Percentiles rank a stretch among this genome's conserved stretches.
Evolutionary conservation across 495 filamentous ascomycete species (phyloP).

Genomic region (Neurospora sp.): DNA sequence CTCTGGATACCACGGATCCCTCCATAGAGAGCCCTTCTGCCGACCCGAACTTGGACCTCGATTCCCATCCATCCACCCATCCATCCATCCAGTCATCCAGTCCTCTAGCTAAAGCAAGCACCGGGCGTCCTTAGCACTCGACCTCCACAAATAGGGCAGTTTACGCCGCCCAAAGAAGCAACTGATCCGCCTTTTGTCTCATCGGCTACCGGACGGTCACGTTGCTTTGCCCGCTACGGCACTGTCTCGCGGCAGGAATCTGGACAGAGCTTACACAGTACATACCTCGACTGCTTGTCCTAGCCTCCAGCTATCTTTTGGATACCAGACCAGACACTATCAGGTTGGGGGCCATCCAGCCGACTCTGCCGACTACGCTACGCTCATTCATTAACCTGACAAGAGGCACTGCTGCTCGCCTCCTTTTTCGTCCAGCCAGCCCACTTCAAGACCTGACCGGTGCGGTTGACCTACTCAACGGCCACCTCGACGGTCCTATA

Average conservation of each 20-base stretch:
- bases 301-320: not conserved
- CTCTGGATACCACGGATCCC: constrained; percentile 5
- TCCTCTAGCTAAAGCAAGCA: not conserved
- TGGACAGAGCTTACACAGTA: not conserved
- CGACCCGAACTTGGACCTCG: constrained; percentile 4
- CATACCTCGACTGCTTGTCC: not conserved
- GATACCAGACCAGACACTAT: not conserved
- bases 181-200: not conserved
- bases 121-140: constrained; percentile 2
- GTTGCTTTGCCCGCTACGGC: not conserved
- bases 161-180: not conserved
- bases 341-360: not conserved
- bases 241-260: not conserved
- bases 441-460: constrained; percentile 1
- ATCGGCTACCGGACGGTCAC: not conserved
- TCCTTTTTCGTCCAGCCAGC: not conserved
- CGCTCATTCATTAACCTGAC: not conserved
- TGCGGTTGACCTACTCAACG: constrained; percentile 12
- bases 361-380: not conserved
- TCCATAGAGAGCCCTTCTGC: constrained; percentile 1
- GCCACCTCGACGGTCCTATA: constrained; percentile 5
- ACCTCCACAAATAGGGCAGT: constrained; percentile 8
- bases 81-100: not conserved
- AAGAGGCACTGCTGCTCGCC: not conserved
- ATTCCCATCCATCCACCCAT: not conserved